Conservation (phyloP, 148 eudicot species). For the Arctostaphylos glauca region DNA sequence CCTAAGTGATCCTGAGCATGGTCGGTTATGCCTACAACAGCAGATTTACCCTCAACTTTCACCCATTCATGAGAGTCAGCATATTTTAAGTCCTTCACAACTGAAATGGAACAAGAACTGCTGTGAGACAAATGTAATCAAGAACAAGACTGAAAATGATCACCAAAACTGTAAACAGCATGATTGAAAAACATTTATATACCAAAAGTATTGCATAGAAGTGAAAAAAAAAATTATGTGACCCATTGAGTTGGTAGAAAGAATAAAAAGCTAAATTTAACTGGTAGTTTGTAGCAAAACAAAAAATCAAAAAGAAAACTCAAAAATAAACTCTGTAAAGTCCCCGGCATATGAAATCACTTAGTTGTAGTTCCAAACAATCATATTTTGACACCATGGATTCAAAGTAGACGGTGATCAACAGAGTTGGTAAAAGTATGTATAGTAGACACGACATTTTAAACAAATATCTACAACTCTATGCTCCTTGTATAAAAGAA, state of each 20-base stretch:
- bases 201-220: no score
- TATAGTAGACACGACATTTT: not conserved
- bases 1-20: constrained; percentile 94
- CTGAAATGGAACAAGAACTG: constrained; percentile 39
- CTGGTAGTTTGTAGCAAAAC: not conserved
- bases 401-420: not conserved
- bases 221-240: no score
- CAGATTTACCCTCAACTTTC: constrained; percentile 69
- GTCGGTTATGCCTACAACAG: constrained; percentile 84
- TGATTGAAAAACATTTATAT: not conserved
- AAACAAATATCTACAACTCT: not conserved
- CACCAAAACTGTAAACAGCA: constrained; percentile 3
- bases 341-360: not conserved
- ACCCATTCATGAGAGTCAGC: constrained; percentile 92
- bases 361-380: not conserved
- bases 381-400: not conserved
- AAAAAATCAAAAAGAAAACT: not conserved
- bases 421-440: not conserved
- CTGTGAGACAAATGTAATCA: not conserved
- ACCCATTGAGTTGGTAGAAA: no score
- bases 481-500: not conserved
- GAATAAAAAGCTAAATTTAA: not conserved
- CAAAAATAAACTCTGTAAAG: not conserved
- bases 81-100: constrained; percentile 67
- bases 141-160: not conserved